Evolutionary conservation across 257 asterid species (phyloP), one percentile per base, ranked within the genome.

Genomic region (Primulina tabacum): DNA sequence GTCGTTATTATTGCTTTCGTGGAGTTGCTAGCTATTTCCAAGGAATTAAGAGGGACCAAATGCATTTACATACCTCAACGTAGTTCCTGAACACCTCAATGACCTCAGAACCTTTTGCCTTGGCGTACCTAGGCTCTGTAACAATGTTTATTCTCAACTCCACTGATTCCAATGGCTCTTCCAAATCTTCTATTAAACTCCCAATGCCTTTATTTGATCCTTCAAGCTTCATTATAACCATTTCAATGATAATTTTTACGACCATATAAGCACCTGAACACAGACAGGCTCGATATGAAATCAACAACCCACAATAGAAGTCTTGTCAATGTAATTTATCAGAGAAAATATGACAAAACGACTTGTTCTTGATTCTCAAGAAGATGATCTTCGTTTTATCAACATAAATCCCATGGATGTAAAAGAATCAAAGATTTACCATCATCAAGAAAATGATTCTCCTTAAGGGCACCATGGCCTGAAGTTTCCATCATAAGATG

Each of bases 401-500:
- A 4, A 3, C 5, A 33, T 8, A 47, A 35, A 30, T 10, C 5
- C 35, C 12, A 63, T 34, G 1, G 30, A 17, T 62, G 9, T 10
- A 2, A 62, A 7, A 32, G 2, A 8, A 57, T 52, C 14, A 43
- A 62, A 17, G 24, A 12, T 62, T 4, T 75, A 89, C 97, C 98
- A 71, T 92, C 98, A 80, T 92, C 98, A 59, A 92, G 97, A 73
- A 86, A 92, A 73, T 85, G 70, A 58, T 92, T 90, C 68, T 92
- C 98, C 64, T 85, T 90, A 14, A 92, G 86, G 33, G 98, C 98
- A 37, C 97, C 98, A 76, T 92, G 98, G 0, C 98, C 98, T 0
- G 88, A 75, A 0, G 94, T 90, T 66, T 92, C 98, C 98, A 90
- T 92, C 98, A 90, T 92, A 29, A 92, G 87, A 83, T 92, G 97